Base-by-base conservation (phyloP, 768 basidiomycete species). In the Glaciozyma antarctica region DNA sequence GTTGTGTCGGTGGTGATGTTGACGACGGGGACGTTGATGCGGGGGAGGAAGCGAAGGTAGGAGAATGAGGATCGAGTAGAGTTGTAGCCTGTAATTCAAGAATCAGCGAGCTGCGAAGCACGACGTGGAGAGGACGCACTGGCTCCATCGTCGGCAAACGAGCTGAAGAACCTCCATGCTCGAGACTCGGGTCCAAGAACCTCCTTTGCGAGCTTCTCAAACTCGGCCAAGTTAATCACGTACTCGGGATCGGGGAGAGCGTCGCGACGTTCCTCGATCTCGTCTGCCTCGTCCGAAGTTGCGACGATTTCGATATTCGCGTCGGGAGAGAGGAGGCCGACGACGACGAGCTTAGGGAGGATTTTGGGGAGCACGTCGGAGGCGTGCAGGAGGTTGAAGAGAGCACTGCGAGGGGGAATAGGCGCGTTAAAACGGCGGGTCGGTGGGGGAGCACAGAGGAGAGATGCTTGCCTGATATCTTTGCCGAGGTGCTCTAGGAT, bases 1-100 rank as follows among this genome's bases (percentile, higher is more conserved):
- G 65, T 73, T 1, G 77, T 77, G 3, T 70, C 67, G 4, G 75
- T 65, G 63, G 77, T 76, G 30, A 76, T 75, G 16, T 74, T 52
- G 17, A 67, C 69, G 57, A 78, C 76, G 41, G 64, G 61, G 44
- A 53, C 49, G 19, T 60, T 52, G 32, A 71, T 57, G 1, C 70
- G 63, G 3, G 70, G 70, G 10, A 64, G 57, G 59, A 71, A 71
- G 44, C 70, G 70, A 15, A 71, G 59, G 48, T 48, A 58, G 15
- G 32, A 47, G 17, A 48, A 66, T 1, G 61, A 56, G 15, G 49
- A 24, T 12, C 34, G 32, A 30, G 28, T 65, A 0, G 60, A 49
- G 7, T 57, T 53, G 56, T 44, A 49, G 51, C 56, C 60, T 67
- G 66, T 24, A 48, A 21, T 30, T 22, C 2, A 19, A 15, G 6